Base-by-base conservation (phyloP, 768 basidiomycete genomes). In the Sarcodon aspratus region DNA sequence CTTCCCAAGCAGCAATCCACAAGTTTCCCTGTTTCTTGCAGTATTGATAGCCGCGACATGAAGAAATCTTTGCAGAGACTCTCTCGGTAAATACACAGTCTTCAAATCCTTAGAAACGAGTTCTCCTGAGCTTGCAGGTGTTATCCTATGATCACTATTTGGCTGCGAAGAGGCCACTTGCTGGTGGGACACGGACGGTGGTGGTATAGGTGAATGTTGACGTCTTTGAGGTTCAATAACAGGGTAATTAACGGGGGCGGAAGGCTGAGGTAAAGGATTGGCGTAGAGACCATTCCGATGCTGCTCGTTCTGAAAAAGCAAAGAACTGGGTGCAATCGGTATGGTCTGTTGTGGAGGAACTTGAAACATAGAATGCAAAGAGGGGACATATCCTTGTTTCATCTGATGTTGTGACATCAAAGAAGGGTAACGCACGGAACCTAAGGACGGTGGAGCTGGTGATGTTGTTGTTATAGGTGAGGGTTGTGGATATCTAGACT, bases 341-440 rank as follows among this genome's bases (percentile, higher is more conserved):
- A 49, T 68, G 63, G 37, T 63, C 61, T 53, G 61, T 56, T 52
- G 62, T 59, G 50, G 58, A 50, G 54, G 58, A 66, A 59, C 63
- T 59, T 51, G 61, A 55, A 86, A 87, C 82, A 86, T 88, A 18
- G 84, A 86, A 48, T 76, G 75, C n/a, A 81, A 62, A 6, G 84
- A 87, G 1, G 86, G 86, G 21, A 73, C 74, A 57, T 90, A 90
- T 36, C 87, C 87, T 57, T 90, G 87, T 46, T 66, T 72, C 49
- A 78, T 73, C 62, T 90, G 87, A 50, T 90, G 88, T 49, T 76
- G 75, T 1, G 81, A 79, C 87, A 90, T 90, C 33, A 89, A 74
- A 12, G 76, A 69, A 1, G 85, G 85, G 56, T 85, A 85, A 33
- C 71, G 71, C 48, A 82, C 64, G 15, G 67, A 58, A 12, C 68